Conservation (phyloP, 2,329 filamentous ascomycete species). For the Fusarium humuli region DNA sequence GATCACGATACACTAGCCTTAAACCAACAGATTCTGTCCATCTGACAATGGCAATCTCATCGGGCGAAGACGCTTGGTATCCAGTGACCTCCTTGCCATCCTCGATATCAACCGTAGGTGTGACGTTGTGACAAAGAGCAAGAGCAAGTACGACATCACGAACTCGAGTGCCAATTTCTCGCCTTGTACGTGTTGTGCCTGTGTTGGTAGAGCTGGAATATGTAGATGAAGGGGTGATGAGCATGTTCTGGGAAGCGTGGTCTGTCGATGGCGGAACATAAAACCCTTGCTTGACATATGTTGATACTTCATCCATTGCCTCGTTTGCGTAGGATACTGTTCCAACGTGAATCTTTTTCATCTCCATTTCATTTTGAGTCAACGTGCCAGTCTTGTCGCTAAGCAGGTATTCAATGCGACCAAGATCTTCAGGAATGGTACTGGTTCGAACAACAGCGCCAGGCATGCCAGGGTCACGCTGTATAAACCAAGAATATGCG, state of each 20-base stretch:
- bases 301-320: slow-evolving; percentile 95
- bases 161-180: slow-evolving; percentile 94
- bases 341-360: slow-evolving; percentile 98
- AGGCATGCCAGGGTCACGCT: slow-evolving; percentile 88
- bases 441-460: slow-evolving; percentile 95
- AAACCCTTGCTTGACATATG: slow-evolving; percentile 89
- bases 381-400: slow-evolving; percentile 99
- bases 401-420: slow-evolving; percentile 93
- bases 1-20: slow-evolving; percentile 84
- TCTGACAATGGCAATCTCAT: slow-evolving; percentile 96
- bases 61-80: slow-evolving; percentile 96
- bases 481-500: slow-evolving; percentile 95
- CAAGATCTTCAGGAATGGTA: slow-evolving; percentile 96
- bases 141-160: slow-evolving; percentile 92
- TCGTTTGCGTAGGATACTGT: slow-evolving; percentile 99
- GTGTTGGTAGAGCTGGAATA: slow-evolving; percentile 70
- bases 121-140: slow-evolving; percentile 96
- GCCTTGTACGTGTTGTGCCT: slow-evolving; percentile 81
- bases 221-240: slow-evolving; percentile 82
- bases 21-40: slow-evolving; percentile 96
- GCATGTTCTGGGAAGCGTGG: slow-evolving; percentile 57
- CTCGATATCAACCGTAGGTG: slow-evolving; percentile 82
- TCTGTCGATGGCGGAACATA: slow-evolving; percentile 62
- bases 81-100: slow-evolving; percentile 81
- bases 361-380: slow-evolving; percentile 98